Base-by-base conservation (phyloP, 768 basidiomycete genomes). In the Boletus speciosus region DNA sequence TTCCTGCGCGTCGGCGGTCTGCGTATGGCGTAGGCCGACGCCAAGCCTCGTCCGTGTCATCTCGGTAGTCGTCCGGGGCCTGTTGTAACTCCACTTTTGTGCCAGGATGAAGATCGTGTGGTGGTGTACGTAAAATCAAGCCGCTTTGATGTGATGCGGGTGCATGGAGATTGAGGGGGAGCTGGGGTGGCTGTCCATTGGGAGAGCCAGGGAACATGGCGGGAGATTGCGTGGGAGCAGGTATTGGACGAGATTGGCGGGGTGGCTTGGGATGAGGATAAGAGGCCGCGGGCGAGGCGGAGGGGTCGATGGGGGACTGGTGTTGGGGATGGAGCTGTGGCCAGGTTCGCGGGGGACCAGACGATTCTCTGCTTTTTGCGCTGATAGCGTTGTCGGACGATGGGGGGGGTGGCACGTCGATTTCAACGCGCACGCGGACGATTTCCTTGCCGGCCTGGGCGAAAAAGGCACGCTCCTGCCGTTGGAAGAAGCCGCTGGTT, bases 401-500 rank as follows among this genome's bases (percentile, higher is more conserved):
- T 16, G 59, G 35, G 36, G 59, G 35, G 36, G 53, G 71, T 19
- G 69, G 64, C 16, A 84, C 67, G 68, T 88, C 87, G 51, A 88
- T 76, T 65, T 89, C 87, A 38, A 88, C 79, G 25, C 84, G 79
- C 29, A 88, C 84, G 27, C 87, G 83, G 39, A 90, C 81, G 60
- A 90, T 87, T 68, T 89, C 88, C 56, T 81, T 84, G 23, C 87
- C 88, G 0, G 85, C 85, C 61, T 87, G 82, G 1, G 87, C 86
- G 59, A 91, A 91, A 69, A 88, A 91, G 8, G 84, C 85, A 51
- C 88, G 85, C 61, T 91, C 88, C 67, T 91, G 85, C 0, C 81
- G 76, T 58, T 83, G 80, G 66, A 91, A 91, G 67, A 80, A 90
- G 29, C 83, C 81, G 47, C 82, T 84, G 0, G 89, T 90, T 4